Evolutionary conservation across 2,329 filamentous ascomycete genomes (phyloP), one percentile per base, ranked within the genome.

Genomic region (Zymoseptoria crescenta): DNA sequence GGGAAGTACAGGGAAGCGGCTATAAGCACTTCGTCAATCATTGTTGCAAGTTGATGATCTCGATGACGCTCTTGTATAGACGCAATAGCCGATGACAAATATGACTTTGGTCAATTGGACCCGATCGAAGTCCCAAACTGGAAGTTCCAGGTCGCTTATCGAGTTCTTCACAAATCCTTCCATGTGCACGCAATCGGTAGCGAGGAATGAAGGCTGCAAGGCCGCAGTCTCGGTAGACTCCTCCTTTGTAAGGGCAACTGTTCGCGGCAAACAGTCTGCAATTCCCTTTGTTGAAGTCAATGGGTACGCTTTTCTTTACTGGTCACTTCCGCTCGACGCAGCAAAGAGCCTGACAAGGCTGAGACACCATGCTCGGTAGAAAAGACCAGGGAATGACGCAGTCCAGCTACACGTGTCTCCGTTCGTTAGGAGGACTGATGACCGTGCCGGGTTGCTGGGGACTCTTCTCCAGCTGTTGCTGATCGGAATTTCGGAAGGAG

Each of bases 131-230:
- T 10, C 49, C 20, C 24, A n/a, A 50, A 16, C 20, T n/a, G 19
- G 49, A 3, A 50, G 49, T 41, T 45, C 5, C 35, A 16, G 13
- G n/a, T 45, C 35, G 35, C 35, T 45, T 45, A 45, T 45, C 35
- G 35, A 45, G 1, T 45, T 45, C 35, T 45, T 45, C 35, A 45
- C 35, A 45, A 45, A 16, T 45, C 35, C 56, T 60, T 62, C 24
- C 24, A 24, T 24, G 24, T 24, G 57, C 62, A 61, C 56, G 60
- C 62, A 66, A 59, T 66, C 56, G 65, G 63, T 68, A 67, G 62
- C 63, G 67, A 70, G 60, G 54, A 62, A 61, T 63, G 63, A 62
- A 59, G 61, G 56, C 35, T 63, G 62, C 55, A 28, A 52, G 7
- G 49, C 60, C 67, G 51, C 56, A 27, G 58, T 53, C 20, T 52